Conservation (phyloP, 805 yeast genomes). For the Saccharomyces mikatae region DNA sequence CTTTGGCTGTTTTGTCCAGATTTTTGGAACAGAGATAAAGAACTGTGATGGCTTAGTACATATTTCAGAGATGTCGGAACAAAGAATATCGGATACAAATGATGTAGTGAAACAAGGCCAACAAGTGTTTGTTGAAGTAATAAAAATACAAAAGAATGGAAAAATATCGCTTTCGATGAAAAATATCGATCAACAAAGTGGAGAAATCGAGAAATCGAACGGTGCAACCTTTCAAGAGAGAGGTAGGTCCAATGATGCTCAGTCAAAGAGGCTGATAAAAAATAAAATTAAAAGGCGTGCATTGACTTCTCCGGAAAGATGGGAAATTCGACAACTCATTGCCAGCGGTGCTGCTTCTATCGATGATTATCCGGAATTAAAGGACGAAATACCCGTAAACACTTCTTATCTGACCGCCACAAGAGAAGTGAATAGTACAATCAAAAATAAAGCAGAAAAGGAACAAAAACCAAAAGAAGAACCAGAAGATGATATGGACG, state of each 20-base stretch:
- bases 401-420: constrained; percentile 1
- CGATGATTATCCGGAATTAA: constrained; percentile 60
- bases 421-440: constrained; percentile 15
- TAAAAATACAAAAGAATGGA: constrained; percentile 37
- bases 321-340: constrained; percentile 81
- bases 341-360: constrained; percentile 68
- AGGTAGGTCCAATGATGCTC: constrained; percentile 6
- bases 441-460: constrained; percentile 6
- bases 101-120: constrained; percentile 53
- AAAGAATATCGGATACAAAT: constrained; percentile 47
- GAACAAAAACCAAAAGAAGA: constrained; percentile 6
- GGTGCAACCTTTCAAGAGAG: constrained; percentile 6
- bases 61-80: constrained; percentile 51
- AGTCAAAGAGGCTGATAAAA: constrained; percentile 1
- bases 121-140: constrained; percentile 56
- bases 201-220: constrained; percentile 30
- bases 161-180: constrained; percentile 59
- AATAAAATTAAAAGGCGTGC: constrained; percentile 32
- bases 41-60: constrained; percentile 62
- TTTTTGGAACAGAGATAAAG: constrained; percentile 33
- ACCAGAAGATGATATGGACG: constrained; percentile 33
- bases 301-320: constrained; percentile 76
- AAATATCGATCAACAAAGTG: constrained; percentile 63
- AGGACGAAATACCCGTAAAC: constrained; percentile 30
- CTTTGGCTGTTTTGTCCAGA: constrained; percentile 72